These are phyloP conservation scores for Verticillium zaregamsianum DNA, from an alignment of 2,329 filamentous ascomycete genomes.

Conservation along the genomic window DNA sequence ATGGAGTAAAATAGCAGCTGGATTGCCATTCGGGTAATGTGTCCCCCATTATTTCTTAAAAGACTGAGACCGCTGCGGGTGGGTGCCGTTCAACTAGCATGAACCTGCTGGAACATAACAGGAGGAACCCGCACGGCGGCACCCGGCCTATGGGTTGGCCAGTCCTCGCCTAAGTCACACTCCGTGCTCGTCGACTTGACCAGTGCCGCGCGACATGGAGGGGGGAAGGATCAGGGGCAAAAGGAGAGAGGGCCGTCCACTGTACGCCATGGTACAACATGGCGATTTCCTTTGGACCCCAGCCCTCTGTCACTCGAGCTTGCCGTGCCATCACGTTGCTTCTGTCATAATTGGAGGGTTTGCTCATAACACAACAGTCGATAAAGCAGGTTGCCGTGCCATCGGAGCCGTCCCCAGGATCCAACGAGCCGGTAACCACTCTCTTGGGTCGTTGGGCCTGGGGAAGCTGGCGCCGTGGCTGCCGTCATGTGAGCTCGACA, in stretches of 20 bases:
- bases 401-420: not conserved
- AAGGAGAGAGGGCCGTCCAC: not conserved
- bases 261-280: constrained; percentile 1
- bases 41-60: not conserved
- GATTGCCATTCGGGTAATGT: not conserved
- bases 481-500: not conserved
- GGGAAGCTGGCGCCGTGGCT: not conserved
- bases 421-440: not conserved
- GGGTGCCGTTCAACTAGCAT: not conserved
- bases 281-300: not conserved
- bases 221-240: not conserved
- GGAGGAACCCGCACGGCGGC: not conserved
- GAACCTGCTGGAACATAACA: not conserved
- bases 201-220: not conserved
- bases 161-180: not conserved
- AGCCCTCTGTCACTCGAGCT: not conserved
- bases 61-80: not conserved
- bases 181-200: not conserved
- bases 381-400: constrained; percentile 2
- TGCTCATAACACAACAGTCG: not conserved
- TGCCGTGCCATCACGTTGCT: not conserved
- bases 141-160: not conserved
- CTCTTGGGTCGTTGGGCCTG: not conserved
- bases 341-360: not conserved
- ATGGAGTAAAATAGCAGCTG: not conserved